Conservation (phyloP, 257 asterid species). For the Hygrophila difformis region DNA sequence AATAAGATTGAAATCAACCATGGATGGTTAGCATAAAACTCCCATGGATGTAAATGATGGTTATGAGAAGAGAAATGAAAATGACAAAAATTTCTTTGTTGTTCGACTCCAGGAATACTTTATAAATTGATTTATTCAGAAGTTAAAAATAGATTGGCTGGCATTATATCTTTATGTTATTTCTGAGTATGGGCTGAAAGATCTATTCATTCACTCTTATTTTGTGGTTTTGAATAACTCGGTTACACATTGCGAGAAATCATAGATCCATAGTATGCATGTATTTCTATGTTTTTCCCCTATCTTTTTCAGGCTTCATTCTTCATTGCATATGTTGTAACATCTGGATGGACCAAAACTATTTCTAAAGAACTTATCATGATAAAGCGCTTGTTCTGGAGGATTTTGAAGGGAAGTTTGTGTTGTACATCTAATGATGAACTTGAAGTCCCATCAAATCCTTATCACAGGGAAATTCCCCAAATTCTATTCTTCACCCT, state of each 20-base stretch:
- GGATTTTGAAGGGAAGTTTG: constrained; percentile 29
- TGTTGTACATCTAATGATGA: constrained; percentile 45
- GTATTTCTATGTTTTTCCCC: constrained; percentile 3
- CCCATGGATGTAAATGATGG: background rate
- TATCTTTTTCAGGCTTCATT: constrained; percentile 59
- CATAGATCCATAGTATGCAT: constrained; percentile 3
- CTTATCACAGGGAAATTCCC: constrained; percentile 84
- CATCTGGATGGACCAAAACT: constrained; percentile 94
- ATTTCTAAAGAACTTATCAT: constrained; percentile 58
- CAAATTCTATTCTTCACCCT: constrained; percentile 72
- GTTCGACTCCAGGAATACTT: background rate
- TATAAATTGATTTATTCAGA: background rate
- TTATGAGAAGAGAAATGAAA: background rate
- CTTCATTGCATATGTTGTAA: constrained; percentile 93
- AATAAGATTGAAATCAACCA: no score
- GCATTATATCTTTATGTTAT: background rate
- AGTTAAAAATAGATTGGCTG: background rate
- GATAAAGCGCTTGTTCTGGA: constrained; percentile 33
- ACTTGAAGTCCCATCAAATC: constrained; percentile 63
- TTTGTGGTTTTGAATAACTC: no score
- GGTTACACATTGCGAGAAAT: constrained; percentile 10
- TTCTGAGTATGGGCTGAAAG: constrained; percentile 1
- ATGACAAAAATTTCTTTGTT: background rate
- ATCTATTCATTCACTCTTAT: no score
- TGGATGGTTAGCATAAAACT: background rate